Base-by-base conservation (phyloP, 352 stramenopile genomes). In the Globisporangium irregulare region DNA sequence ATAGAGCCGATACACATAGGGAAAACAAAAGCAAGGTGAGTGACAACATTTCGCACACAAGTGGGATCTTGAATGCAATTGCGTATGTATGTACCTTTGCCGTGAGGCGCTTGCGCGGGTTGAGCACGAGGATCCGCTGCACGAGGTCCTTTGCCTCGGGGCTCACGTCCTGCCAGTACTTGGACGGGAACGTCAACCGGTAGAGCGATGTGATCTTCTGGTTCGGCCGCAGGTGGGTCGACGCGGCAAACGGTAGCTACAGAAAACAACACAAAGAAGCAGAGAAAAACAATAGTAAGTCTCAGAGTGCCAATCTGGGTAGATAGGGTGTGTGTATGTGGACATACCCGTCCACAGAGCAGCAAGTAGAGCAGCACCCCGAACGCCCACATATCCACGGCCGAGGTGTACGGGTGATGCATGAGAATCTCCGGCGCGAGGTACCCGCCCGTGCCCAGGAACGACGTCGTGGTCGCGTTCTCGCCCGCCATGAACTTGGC, bases 401-500 rank as follows among this genome's bases (percentile, higher is more conserved):
- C 84, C 34, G 97, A 90, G 15, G 83, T 97, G 79, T 99, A 99
- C 25, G 97, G 84, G 68, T 97, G 84, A 10, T 97, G 90, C 63
- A 98, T 87, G 48, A 99, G 79, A 85, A 99, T 98, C 79, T 99
- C 98, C 0, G 98, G 98, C 1, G 97, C 97, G 6, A 99, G 76
- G 75, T 99, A 99, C 18, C 97, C 97, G 2, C 83, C 78, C 0
- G 88, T 95, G 41, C 88, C 88, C 9, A 95, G 62, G 73, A 95
- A 94, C 46, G 81, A 87, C 0, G 79, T 89, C 60, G 84, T 90
- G 22, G 80, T 84, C 34, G 69, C 84, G 6, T 76, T 66, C 15
- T 88, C 75, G 9, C 76, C 67, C 10, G 80, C 72, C 27, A 97
- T 72, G 51, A 97, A 80, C 75, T 99, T 99, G 41, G 91, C 91